These are phyloP conservation scores for Allomyces macrogynus DNA, from an alignment of 192 early-diverging fungal genomes.

Conservation along the genomic window DNA sequence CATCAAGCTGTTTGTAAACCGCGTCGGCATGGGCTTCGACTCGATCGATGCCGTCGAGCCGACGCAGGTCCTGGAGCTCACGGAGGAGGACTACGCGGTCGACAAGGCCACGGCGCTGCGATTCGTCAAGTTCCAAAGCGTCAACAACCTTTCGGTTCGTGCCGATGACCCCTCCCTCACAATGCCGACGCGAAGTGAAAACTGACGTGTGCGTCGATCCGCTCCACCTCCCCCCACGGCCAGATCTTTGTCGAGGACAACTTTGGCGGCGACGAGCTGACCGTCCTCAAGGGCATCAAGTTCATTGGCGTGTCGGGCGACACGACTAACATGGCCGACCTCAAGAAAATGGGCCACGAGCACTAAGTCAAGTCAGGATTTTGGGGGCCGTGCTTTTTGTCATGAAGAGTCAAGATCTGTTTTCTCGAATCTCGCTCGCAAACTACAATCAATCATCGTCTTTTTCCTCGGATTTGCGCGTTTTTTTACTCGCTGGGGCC, in stretches of 20 bases:
- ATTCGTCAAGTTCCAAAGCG: constrained; percentile 86
- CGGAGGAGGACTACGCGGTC: constrained; percentile 41
- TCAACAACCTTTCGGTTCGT: constrained; percentile 49
- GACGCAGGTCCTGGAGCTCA: constrained; percentile 56
- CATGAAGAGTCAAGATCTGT: too few species aligned
- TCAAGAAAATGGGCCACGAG: constrained; percentile 1
- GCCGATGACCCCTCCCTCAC: too few species aligned
- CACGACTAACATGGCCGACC: constrained; percentile 30
- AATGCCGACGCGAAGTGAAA: background rate
- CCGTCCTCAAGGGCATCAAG: constrained; percentile 52
- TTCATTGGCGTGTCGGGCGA: constrained; percentile 55
- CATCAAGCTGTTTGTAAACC: constrained; percentile 73
- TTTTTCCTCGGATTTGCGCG: too few species aligned
- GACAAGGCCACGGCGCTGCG: constrained; percentile 52
- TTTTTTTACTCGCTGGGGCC: too few species aligned
- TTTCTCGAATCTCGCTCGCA: too few species aligned
- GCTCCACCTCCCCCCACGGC: background rate
- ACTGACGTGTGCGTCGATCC: background rate
- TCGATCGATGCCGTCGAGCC: constrained; percentile 53
- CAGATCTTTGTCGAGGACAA: constrained; percentile 75
- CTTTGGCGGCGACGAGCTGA: constrained; percentile 58
- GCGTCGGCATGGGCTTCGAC: constrained; percentile 62
- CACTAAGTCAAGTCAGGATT: too few species aligned
- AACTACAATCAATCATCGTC: too few species aligned
- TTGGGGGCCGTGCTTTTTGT: too few species aligned